phyloP scores from a whole-genome alignment of 2,329 filamentous ascomycete species.

The Elsinoe arachidis region DNA sequence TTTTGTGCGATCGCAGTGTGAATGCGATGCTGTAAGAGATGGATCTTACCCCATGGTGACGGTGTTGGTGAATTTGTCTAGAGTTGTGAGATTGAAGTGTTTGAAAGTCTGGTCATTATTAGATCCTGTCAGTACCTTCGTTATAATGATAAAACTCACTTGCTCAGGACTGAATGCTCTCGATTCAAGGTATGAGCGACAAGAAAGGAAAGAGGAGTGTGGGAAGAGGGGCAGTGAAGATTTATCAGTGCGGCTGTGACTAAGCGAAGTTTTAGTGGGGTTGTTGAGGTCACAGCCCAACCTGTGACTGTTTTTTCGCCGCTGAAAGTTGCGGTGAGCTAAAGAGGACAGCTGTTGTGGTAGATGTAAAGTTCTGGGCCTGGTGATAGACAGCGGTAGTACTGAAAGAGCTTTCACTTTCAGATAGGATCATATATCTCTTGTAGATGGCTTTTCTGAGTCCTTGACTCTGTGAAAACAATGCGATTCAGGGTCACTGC shows the following conservation, averaged over 20 bases:
- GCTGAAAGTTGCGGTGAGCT: slow-evolving; percentile 2
- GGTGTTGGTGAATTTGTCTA: slow-evolving; percentile 30
- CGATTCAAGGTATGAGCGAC: slow-evolving; percentile 22
- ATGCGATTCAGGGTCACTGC: not conserved
- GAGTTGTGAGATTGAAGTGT: slow-evolving; percentile 25
- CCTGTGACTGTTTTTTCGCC: slow-evolving; percentile 7
- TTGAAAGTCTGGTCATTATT: slow-evolving; percentile 18
- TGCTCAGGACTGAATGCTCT: slow-evolving; percentile 22
- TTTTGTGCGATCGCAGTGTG: slow-evolving; percentile 17
- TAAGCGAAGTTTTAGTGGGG: slow-evolving; percentile 13
- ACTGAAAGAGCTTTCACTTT: no score
- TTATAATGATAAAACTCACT: slow-evolving; percentile 11
- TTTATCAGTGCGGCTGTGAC: slow-evolving; percentile 13
- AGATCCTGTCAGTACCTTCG: not conserved
- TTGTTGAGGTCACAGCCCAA: slow-evolving; percentile 10
- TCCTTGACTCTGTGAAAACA: not conserved
- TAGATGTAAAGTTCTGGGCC: not conserved
- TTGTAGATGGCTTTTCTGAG: not conserved
- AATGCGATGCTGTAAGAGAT: slow-evolving; percentile 16
- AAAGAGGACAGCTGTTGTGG: not conserved
- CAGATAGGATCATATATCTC: not conserved
- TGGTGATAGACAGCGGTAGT: not conserved
- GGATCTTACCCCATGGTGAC: slow-evolving; percentile 50
- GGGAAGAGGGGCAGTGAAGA: slow-evolving; percentile 17
- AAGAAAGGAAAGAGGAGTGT: slow-evolving; percentile 15